phyloP scores from a whole-genome alignment of 2,329 filamentous ascomycete species.

The Ophiocordyceps sinensis region DNA sequence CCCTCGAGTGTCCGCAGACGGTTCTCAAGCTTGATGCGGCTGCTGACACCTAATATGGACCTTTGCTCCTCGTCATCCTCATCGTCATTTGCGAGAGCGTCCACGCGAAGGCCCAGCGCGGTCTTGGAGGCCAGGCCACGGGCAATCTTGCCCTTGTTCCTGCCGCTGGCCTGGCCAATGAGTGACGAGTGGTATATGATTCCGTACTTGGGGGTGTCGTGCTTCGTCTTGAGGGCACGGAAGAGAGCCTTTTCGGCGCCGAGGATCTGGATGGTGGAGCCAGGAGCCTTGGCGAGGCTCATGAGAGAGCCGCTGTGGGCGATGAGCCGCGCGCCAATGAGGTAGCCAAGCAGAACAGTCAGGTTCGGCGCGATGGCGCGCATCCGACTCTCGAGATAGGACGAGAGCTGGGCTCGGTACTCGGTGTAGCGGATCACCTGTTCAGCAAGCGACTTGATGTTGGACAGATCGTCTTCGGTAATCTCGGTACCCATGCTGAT shows the following conservation, averaged over 20 bases:
- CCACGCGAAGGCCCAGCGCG: conserved; percentile 81
- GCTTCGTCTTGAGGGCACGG: conserved; percentile 96
- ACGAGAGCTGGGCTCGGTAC: conserved; percentile 75
- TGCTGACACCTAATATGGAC: conserved; percentile 60
- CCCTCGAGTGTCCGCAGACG: conserved; percentile 70
- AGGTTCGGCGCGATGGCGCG: conserved; percentile 92
- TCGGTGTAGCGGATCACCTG: conserved; percentile 88
- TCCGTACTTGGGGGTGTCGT: conserved; percentile 97
- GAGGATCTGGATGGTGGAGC: conserved; percentile 93
- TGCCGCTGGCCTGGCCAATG: conserved; percentile 90
- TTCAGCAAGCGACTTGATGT: conserved; percentile 82
- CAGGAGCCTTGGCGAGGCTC: conserved; percentile 88
- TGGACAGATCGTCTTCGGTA: conserved; percentile 78
- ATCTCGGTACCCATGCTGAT: conserved; percentile 99
- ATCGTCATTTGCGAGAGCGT: conserved; percentile 51
- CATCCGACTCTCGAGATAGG: conserved; percentile 87
- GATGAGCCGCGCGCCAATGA: conserved; percentile 89
- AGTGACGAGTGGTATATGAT: conserved; percentile 85
- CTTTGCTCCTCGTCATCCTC: conserved; percentile 81
- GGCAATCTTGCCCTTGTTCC: conserved; percentile 99
- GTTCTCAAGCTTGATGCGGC: conserved; percentile 61
- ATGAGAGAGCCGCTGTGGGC: conserved; percentile 88
- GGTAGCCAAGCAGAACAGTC: conserved; percentile 80
- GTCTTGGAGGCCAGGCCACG: conserved; percentile 92
- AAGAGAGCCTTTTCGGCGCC: conserved; percentile 98